These are phyloP conservation scores for Camellia japonica DNA, from an alignment of 148 eudicot genomes.

Conservation along the genomic window DNA sequence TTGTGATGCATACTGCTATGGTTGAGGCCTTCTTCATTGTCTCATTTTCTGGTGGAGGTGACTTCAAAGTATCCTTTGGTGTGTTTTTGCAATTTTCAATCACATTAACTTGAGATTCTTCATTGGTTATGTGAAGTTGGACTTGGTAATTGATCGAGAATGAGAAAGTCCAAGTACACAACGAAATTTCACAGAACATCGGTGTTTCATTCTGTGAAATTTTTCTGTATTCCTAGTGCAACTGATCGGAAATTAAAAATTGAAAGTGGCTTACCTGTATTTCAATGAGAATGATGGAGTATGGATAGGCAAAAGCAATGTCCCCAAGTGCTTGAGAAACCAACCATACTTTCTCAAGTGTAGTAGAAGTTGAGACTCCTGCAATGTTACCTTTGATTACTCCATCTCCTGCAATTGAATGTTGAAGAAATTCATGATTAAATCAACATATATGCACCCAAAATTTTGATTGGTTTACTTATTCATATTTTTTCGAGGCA, in stretches of 20 bases:
- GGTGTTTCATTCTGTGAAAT: too few relatives aligned
- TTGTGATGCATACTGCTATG: constrained; percentile 37
- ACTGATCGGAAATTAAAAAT: too few relatives aligned
- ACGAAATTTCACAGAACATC: too few relatives aligned
- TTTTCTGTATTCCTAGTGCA: too few relatives aligned
- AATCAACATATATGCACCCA: background rate
- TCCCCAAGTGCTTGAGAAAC: constrained; percentile 63
- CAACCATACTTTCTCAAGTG: constrained; percentile 35
- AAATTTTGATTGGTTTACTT: background rate
- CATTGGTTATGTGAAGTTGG: background rate
- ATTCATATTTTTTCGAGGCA: too few relatives aligned
- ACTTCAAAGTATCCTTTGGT: constrained; percentile 57
- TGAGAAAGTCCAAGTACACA: too few relatives aligned
- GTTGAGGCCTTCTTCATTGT: constrained; percentile 71
- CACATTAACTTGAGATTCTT: background rate
- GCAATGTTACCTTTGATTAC: constrained; percentile 46
- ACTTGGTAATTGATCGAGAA: background rate
- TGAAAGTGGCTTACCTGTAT: constrained; percentile 26
- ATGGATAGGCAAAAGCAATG: constrained; percentile 58
- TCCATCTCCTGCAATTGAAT: constrained; percentile 38
- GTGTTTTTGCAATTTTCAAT: background rate
- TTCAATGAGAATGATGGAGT: constrained; percentile 39
- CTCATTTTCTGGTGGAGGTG: constrained; percentile 53
- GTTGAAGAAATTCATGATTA: background rate
- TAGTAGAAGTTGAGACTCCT: constrained; percentile 37